Evolutionary conservation across 192 early-diverging fungal species (phyloP).

Genomic region (Dimargaris xerosporica): DNA sequence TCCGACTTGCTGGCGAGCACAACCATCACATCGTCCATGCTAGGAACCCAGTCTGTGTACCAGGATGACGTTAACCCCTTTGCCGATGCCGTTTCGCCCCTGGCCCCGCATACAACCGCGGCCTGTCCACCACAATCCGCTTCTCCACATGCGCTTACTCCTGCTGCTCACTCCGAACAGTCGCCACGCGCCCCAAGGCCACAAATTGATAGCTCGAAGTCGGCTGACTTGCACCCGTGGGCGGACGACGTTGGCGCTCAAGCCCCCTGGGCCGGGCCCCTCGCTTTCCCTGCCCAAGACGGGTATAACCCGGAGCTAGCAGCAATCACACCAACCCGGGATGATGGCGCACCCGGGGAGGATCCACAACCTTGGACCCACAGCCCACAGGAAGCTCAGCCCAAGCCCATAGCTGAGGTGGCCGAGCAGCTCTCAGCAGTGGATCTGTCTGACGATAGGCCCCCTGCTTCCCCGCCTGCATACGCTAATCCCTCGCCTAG

Average conservation of each 20-base stretch:
- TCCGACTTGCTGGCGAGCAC: slow-evolving; percentile 9
- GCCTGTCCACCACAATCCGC: background rate
- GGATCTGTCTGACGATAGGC: slow-evolving; percentile 4
- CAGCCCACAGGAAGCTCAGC: too few species aligned
- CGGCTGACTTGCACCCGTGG: background rate
- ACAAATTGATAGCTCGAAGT: background rate
- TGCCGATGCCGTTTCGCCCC: slow-evolving; percentile 16
- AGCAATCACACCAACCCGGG: too few species aligned
- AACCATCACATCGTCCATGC: slow-evolving; percentile 11
- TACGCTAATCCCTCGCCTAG: background rate
- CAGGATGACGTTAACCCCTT: slow-evolving; percentile 17
- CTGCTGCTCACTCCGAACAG: background rate
- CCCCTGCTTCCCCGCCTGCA: background rate
- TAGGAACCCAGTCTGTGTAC: slow-evolving; percentile 11
- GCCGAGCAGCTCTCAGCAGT: too few species aligned
- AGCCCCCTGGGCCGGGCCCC: background rate
- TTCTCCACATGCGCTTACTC: background rate
- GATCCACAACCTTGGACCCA: too few species aligned
- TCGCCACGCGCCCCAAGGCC: background rate
- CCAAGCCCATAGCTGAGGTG: too few species aligned
- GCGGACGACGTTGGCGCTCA: slow-evolving; percentile 13
- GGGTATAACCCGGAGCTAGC: too few species aligned
- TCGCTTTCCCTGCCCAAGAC: background rate
- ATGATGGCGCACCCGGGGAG: too few species aligned
- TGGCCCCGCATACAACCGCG: background rate